Evolutionary conservation across 2,329 filamentous ascomycete species (phyloP), one percentile per base, ranked within the genome.

Genomic region (Diatrype stigma): DNA sequence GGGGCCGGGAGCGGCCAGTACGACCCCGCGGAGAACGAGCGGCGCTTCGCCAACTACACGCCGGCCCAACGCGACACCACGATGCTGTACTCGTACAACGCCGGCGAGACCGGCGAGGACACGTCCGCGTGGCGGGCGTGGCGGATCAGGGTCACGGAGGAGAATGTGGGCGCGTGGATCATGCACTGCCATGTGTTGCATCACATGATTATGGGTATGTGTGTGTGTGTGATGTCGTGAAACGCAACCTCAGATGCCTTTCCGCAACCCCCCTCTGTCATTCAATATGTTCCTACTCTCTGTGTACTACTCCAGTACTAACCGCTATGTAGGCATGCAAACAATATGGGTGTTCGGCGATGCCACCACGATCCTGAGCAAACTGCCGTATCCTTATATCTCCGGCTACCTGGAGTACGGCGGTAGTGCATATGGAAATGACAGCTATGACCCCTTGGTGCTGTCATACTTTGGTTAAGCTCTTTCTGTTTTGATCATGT

Each of bases 131-230:
- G 83, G 83, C 69, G 82, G 19, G 82, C 74, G 0, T 86, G 82
- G 83, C 70, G 83, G 10, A 64, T 85, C 1, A 60, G 70, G 4
- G 62, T 77, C 1, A 67, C 63, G 1, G 58, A 69, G 34, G 63
- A 70, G 1, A 69, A 79, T 3, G 75, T 84, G 0, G 82, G 81
- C 0, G 79, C 79, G 3, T 85, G 80, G 80, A 79, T 84, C 78
- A 69, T 84, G 55, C 81, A 85, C 62, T 85, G 81, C 55, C 81
- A 85, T 61, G 74, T 79, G 16, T 55, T 79, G 46, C 74, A 77
- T 49, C 81, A 85, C 60, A 80, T 81, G 73, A 66, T 80, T 17
- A 82, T 83, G 79, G 78, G 75, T 58, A 66, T 68, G 73, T 64
- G 6, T 83, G 79, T 77, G 75, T 58, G 66, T 68, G 73, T 64